Evolutionary conservation across 352 stramenopile species (phyloP), one percentile per base, ranked within the genome.

Genomic region (Phytophthora pini): DNA sequence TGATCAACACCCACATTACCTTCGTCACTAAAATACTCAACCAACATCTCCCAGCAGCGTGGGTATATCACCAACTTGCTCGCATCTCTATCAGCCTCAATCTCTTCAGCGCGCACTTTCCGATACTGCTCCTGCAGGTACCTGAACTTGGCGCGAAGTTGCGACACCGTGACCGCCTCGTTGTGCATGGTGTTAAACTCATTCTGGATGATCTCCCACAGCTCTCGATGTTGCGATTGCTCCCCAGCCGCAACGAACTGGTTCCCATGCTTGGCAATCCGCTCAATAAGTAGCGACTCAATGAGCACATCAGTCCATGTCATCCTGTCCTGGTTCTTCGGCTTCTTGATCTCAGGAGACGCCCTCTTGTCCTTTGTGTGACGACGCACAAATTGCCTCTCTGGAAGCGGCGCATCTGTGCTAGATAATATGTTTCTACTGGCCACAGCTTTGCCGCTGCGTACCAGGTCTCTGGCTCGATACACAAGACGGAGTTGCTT

Each of bases 401-500:
- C 43, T 7, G 66, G 66, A 5, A 67, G 26, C 20, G 60, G 61
- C 38, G 53, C 31, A 32, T 67, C 53, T 22, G 40, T 17, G 55
- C 53, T 70, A 6, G 27, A 17, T 43, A 74, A 26, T n/a, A 70
- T 29, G 45, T 65, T 58, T 24, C 24, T 56, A 12, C 20, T 52
- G 8, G 27, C 46, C 2, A 56, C 26, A 10, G 20, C 39, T 40
- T 59, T 70, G 34, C 66, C 66, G 12, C 17, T 69, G 24, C 70
- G 65, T 36, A 78, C 53, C 15, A 61, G 9, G 40, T 75, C 65
- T 49, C 68, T 66, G 27, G 67, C 71, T 24, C 71, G 58, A 39
- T 79, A 79, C 17, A 79, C 67, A 11, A 74, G 51, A 8, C 66
- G 66, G 5, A 65, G 51, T 26, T 75, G 53, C 11, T 68, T 76